These are phyloP conservation scores for Lepidium didymum DNA, from an alignment of 345 rosid genomes.

Conservation along the genomic window DNA sequence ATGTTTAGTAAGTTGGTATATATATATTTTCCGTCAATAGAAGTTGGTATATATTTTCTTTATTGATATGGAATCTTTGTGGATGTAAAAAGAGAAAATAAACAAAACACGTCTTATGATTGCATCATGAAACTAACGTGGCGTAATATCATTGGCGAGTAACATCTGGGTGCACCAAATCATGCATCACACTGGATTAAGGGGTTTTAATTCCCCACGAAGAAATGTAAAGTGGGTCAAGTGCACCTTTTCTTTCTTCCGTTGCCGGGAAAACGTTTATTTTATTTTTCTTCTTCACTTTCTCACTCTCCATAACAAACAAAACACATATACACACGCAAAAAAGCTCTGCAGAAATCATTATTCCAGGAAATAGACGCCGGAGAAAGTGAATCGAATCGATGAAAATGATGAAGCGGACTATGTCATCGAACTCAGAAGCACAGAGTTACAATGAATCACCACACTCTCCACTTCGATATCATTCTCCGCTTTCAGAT, in stretches of 20 bases:
- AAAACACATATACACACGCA: not conserved
- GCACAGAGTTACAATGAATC: constrained; percentile 39
- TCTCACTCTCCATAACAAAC: constrained; percentile 15
- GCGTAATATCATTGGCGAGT: not conserved
- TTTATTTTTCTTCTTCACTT: constrained; percentile 8
- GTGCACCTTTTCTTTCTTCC: not conserved
- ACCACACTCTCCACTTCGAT: constrained; percentile 61
- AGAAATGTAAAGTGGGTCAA: constrained; percentile 15
- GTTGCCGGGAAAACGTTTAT: constrained; percentile 16
- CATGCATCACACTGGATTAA: not conserved
- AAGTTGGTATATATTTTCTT: not conserved
- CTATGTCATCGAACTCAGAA: constrained; percentile 62
- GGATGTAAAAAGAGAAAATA: not conserved
- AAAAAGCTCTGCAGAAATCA: constrained; percentile 7
- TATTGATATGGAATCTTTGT: not conserved
- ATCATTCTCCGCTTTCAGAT: constrained; percentile 67
- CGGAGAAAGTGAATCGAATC: constrained; percentile 1
- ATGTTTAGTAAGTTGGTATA: too few relatives aligned
- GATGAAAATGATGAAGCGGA: constrained; percentile 42
- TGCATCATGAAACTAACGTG: not conserved
- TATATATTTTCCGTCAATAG: too few relatives aligned
- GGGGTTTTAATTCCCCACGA: constrained; percentile 14
- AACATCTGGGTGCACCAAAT: not conserved
- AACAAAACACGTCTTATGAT: not conserved
- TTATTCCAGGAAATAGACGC: not conserved